Evolutionary conservation across 768 basidiomycete species (phyloP).

Genomic region (Pholiota microspora): DNA sequence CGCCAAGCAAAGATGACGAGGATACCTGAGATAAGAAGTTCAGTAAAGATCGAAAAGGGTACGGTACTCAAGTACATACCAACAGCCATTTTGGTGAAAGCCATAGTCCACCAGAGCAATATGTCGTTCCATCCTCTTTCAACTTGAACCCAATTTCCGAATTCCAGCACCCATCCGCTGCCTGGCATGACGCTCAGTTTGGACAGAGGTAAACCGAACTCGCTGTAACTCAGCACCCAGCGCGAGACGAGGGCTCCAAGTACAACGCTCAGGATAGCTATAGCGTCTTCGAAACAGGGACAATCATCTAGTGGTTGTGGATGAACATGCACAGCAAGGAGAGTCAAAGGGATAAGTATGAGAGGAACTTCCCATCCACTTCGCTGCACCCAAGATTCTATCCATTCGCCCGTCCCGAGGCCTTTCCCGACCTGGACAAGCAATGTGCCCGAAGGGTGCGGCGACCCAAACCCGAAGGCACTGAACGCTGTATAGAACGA

Average conservation of each 20-base stretch:
- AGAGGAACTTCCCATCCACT: constrained; percentile 59
- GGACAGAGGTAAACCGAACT: constrained; percentile 29
- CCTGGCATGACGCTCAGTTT: constrained; percentile 53
- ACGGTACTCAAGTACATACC: constrained; percentile 27
- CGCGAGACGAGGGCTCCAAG: constrained; percentile 68
- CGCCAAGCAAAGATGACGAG: constrained; percentile 85
- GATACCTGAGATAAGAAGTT: constrained; percentile 49
- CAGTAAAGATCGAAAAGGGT: background rate
- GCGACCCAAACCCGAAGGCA: constrained; percentile 22
- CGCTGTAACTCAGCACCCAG: constrained; percentile 57
- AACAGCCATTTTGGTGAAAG: constrained; percentile 43
- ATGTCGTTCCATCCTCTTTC: constrained; percentile 38
- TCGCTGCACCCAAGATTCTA: constrained; percentile 33
- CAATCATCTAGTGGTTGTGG: constrained; percentile 96
- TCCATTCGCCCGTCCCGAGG: constrained; percentile 31
- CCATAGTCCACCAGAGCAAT: constrained; percentile 45
- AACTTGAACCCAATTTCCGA: constrained; percentile 30
- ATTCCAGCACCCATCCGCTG: constrained; percentile 40
- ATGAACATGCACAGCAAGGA: constrained; percentile 82
- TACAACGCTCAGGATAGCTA: constrained; percentile 85
- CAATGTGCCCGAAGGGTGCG: constrained; percentile 14
- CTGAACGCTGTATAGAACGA: constrained; percentile 25
- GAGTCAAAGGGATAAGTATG: constrained; percentile 56
- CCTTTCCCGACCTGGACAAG: constrained; percentile 36
- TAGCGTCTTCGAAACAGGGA: constrained; percentile 97